Evolutionary conservation across 1,284 basidiomycete species (phyloP), one percentile per base, ranked within the genome.

Genomic region (Rhodotorula sp.): DNA sequence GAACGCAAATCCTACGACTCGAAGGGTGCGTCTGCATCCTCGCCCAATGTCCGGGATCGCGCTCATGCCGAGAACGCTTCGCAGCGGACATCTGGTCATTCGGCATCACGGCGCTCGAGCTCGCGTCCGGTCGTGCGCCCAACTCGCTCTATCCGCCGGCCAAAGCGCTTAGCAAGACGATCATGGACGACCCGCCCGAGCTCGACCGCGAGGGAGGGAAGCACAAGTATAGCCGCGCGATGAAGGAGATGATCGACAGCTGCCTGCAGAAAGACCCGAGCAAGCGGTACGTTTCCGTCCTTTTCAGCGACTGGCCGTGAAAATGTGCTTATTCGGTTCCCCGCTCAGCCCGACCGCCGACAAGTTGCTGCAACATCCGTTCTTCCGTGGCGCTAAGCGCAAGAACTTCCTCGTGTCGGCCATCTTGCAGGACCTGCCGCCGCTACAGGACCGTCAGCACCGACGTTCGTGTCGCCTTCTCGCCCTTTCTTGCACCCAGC

Each of bases 61-160:
- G 19, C 45, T 54, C 10, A 41, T 53, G 55, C 7, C 5, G 21
- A n/a, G 10, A 12, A 4, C 12, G 34, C 17, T 44, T 9, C 42
- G 9, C 58, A 78, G 91, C 92, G 56, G 92, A 94, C 79, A 92
- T 95, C 71, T 95, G 92, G 92, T 92, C 90, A 56, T 92, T 94
- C 79, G 93, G 91, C 42, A 93, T 95, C 75, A 93, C 91, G 21
- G 91, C 92, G 10, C 84, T 94, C 54, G 92, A 95, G 80, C 84
- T 95, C 34, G 85, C 90, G 0, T 89, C 91, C 77, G 92, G 92
- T 0, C 87, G 90, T 21, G 91, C 93, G 1, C 93, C 92, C 21
- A 85, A 88, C 73, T 91, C 90, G 34, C 86, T 90, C 65, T 90
- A 91, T 78, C 85, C 88, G 16, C 87, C 92, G 1, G 87, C 90